Evolutionary conservation across 1,284 basidiomycete species (phyloP).

Genomic region (Vanrija sp.): DNA sequence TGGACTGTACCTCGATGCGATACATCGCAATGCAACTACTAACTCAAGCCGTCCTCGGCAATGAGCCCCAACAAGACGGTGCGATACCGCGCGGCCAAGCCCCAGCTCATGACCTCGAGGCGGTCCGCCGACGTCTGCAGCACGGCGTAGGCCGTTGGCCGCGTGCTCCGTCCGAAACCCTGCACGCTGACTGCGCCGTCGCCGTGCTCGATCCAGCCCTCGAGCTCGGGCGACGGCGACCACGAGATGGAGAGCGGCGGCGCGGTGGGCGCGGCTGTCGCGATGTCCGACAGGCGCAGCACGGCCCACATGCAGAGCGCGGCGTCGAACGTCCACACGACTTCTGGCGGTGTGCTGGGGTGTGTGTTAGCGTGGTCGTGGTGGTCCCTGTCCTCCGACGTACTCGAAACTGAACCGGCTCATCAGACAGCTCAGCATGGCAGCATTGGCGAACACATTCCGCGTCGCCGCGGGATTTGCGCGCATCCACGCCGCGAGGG

Average conservation of each 20-base stretch:
- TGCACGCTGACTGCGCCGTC: slow-evolving; percentile 11
- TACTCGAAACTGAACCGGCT: slow-evolving; percentile 20
- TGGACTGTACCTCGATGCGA: neutral
- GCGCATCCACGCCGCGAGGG: slow-evolving; percentile 12
- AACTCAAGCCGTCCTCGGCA: neutral
- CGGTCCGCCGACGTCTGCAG: slow-evolving; percentile 14
- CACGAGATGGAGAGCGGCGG: slow-evolving; percentile 10
- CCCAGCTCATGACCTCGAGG: slow-evolving; percentile 20
- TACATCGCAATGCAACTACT: neutral
- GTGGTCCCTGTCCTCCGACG: neutral
- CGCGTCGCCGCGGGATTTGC: slow-evolving; percentile 5
- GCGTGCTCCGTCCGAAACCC: slow-evolving; percentile 12
- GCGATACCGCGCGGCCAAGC: slow-evolving; percentile 20
- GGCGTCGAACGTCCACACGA: slow-evolving; percentile 24
- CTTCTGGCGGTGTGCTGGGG: slow-evolving; percentile 20
- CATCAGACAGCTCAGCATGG: slow-evolving; percentile 17
- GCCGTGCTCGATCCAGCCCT: slow-evolving; percentile 20
- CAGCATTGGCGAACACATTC: slow-evolving; percentile 20
- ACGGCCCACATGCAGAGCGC: slow-evolving; percentile 24
- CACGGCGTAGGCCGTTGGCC: slow-evolving; percentile 2
- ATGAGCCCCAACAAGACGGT: slow-evolving; percentile 9
- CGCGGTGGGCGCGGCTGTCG: neutral
- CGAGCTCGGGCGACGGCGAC: slow-evolving; percentile 11
- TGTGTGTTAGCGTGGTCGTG: neutral
- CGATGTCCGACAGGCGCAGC: slow-evolving; percentile 2